Evolutionary conservation across 2,329 filamentous ascomycete genomes (phyloP), one percentile per base, ranked within the genome.

Genomic region (Aspergillus oerlinghausenensis): DNA sequence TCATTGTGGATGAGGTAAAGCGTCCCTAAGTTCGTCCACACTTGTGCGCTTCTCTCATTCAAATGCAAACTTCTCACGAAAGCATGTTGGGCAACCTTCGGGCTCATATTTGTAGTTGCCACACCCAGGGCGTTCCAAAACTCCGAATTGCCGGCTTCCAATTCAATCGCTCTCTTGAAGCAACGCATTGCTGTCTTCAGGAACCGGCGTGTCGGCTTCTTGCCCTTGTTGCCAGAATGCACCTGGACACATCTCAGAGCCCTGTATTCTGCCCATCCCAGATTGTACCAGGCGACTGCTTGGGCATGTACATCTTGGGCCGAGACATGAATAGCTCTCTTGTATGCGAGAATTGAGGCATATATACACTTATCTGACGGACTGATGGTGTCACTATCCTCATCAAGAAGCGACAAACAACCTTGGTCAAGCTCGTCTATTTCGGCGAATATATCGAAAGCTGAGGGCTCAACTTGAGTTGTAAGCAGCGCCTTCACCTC

Each of bases 71-170:
- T 96, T 64, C 95, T 83, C 11, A 96, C 88, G 65, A 99, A 93
- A 0, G 94, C 86, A 72, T 99, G 95, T 72, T 99, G 94, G 0
- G 94, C 87, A 1, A 99, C 90, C 55, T 88, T 86, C 0, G 92
- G 88, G 67, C 90, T 97, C 63, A 97, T 82, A 49, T 85, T 85
- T 60, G 90, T 92, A 2, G 94, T 97, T 26, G 90, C 91, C 3
- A 97, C 90, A 51, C 93, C 94, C 2, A 99, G 81, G 0, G 94
- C 88, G 69, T 97, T 97, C 94, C 94, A 99, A 72, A 97, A 97
- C 64, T 97, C 93, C 0, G 90, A 80, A 69, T 97, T 99, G 52
- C 92, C 90, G 6, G 92, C 89, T 73, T 99, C 95, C 1, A 97
- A 81, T 74, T 97, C 94, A 62, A 99, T 99, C 1, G 94, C 90